A percentile compares a stretch with the other conserved stretches of the same genome.
Conservation (phyloP, 2,329 filamentous ascomycete genomes). For the Harringtonia lauricola region DNA sequence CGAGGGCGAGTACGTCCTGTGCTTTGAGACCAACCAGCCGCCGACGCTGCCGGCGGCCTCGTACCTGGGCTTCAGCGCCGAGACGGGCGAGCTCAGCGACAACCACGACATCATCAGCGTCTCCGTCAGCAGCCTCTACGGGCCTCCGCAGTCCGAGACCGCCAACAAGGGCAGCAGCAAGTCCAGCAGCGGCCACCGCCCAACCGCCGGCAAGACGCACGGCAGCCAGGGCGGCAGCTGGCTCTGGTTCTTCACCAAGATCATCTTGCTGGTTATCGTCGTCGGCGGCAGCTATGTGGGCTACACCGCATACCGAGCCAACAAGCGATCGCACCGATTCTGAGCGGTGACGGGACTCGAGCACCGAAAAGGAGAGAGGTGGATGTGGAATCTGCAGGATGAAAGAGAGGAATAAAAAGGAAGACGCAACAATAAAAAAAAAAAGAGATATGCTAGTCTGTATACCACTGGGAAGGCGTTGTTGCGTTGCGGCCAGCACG, state of each 20-base stretch:
- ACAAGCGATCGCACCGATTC: constrained; percentile 48
- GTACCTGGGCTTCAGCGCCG: constrained; percentile 69
- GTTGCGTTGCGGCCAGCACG: not conserved
- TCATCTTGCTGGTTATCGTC: constrained; percentile 61
- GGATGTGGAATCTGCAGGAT: not conserved
- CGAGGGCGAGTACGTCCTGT: constrained; percentile 77
- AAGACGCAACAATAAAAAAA: not conserved
- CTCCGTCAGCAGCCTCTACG: constrained; percentile 80
- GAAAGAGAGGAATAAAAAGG: not conserved
- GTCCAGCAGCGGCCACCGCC: constrained; percentile 14
- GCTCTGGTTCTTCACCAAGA: constrained; percentile 65
- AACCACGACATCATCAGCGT: constrained; percentile 95
- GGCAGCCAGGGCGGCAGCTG: constrained; percentile 38
- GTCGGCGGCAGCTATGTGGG: constrained; percentile 71
- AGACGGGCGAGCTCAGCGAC: constrained; percentile 93
- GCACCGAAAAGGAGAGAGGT: not conserved
- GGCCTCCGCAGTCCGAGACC: constrained; percentile 28
- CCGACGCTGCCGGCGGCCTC: constrained; percentile 69
- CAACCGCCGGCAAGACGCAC: constrained; percentile 22
- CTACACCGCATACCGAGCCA: constrained; percentile 70
- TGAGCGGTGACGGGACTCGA: constrained; percentile 14
- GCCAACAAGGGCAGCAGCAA: constrained; percentile 19
- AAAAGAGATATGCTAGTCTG: not conserved
- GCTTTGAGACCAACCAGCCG: constrained; percentile 65
- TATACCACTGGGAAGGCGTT: not conserved